These are phyloP conservation scores for Astrephomene gubernaculifera DNA, from an alignment of 139 green algal genomes.

Conservation along the genomic window DNA sequence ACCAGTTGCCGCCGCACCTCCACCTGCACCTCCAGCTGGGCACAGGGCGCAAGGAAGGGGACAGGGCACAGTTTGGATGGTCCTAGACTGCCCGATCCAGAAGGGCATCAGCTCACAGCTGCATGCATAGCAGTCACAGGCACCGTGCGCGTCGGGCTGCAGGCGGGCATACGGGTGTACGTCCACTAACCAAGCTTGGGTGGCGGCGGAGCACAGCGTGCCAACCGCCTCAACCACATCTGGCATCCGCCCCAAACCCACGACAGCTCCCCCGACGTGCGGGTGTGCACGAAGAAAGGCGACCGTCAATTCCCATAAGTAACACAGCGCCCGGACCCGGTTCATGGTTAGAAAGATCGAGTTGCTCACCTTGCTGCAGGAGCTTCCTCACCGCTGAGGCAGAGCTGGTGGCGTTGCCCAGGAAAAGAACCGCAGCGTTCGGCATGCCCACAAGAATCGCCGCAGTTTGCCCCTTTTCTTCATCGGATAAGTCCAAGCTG, in stretches of 20 bases:
- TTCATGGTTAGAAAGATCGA: no score
- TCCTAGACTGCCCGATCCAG: neutral
- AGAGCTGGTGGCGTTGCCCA: constrained; percentile 6
- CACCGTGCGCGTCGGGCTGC: neutral
- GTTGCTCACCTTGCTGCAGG: neutral
- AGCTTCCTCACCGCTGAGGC: neutral
- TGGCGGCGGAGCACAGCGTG: no score
- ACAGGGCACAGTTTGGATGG: neutral
- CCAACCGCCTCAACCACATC: no score
- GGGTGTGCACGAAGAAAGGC: no score
- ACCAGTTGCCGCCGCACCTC: neutral
- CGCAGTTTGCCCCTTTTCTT: constrained; percentile 21
- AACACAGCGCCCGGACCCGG: no score
- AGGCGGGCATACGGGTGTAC: neutral
- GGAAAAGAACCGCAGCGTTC: constrained; percentile 20
- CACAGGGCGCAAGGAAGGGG: neutral
- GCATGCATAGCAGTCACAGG: neutral
- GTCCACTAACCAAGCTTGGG: neutral
- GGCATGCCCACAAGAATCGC: constrained; percentile 11
- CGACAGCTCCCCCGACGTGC: no score
- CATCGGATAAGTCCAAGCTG: constrained; percentile 21
- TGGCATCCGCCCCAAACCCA: no score
- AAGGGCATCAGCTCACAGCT: neutral
- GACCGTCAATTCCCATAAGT: no score
- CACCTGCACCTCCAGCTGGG: neutral